Evolutionary conservation across 1,139 yeast genomes (phyloP), one percentile per base, ranked within the genome.

Genomic region (Geotrichum aggregatum): DNA sequence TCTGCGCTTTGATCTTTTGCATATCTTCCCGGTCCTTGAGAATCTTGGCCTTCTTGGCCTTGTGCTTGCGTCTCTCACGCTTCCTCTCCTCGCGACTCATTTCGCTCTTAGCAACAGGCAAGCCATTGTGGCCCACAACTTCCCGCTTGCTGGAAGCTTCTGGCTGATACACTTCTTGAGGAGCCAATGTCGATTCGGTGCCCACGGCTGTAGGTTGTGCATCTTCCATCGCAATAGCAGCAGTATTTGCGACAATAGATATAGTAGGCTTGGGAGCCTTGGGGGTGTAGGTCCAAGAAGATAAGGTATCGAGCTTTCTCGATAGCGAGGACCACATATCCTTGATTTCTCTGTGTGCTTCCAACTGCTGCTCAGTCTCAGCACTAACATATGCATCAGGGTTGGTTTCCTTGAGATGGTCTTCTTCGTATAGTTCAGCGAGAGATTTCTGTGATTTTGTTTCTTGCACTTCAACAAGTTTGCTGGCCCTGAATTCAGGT

Each of bases 201-300:
- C 94, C 79, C 71, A 87, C 77, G 43, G 91, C 83, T 52, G 87
- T 75, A 45, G 98, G 98, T 70, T 91, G 98, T 1, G 97, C 94
- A 65, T 92, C 98, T 71, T 92, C 98, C 96, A 91, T 87, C 5
- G 84, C 67, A 50, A 92, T 84, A 1, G 96, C 79, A 1, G 96
- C 83, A 0, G 87, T 78, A 58, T 84, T 82, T 39, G 91, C 88
- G 65, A 84, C 88, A 63, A 92, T 83, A 55, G 87, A 91, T 58
- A 91, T 73, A 24, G 83, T 71, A 61, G 87, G 86, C 66, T 86
- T 83, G 53, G 87, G 83, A 14, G 96, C 96, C 68, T 85, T 87
- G 52, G 98, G 98, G 51, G 89, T 80, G 72, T 85, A 92, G 67
- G 89, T 95, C 61, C 97, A 95, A 8, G 97, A 88, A 45, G 95